Evolutionary conservation across 257 asterid genomes (phyloP), one percentile per base, ranked within the genome.

Genomic region (Solanum chilense): DNA sequence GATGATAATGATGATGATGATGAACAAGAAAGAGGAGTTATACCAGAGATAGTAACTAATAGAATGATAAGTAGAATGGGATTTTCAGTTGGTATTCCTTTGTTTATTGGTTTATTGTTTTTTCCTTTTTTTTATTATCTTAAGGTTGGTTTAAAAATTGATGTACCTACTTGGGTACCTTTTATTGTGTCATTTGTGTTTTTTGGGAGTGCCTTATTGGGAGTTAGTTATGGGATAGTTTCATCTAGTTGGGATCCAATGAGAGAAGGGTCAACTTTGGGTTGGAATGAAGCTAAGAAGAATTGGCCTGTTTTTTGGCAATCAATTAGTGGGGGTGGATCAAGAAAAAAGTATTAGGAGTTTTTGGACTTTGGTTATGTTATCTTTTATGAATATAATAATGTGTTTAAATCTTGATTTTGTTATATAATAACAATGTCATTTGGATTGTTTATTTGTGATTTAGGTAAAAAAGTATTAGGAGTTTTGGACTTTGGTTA

Each of bases 221-320:
- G 99, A 81, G 92, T 97, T 37, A 95, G 99, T 88, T 97, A 97
- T 87, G 99, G 98, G 47, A 95, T 97, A 85, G 99, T 97, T 86
- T 97, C 99, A 23, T 91, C 99, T 23, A 97, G 99, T 90, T 97
- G 99, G 99, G 99, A 97, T 91, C 99, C 99, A 0, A 13, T 92
- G 91, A 93, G 99, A 90, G 98, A 97, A 89, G 98, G 99, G 1
- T 95, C 99, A 5, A 56, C 93, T 5, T 86, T 94, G 94, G 99
- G 98, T 16, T 97, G 99, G 98, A 95, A 89, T 89, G 99, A 97
- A 89, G 99, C 99, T 87, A 85, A 88, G 92, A 94, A 89, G 95
- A 97, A 97, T 89, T 95, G 98, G 98, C 99, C 99, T 84, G 99
- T 95, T 86, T 95, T 97, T 92, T 94, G 98, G 99, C 92, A 93